Evolutionary conservation across 2,329 filamentous ascomycete species (phyloP).

Genomic region (Ophidiomyces ophidiicola): DNA sequence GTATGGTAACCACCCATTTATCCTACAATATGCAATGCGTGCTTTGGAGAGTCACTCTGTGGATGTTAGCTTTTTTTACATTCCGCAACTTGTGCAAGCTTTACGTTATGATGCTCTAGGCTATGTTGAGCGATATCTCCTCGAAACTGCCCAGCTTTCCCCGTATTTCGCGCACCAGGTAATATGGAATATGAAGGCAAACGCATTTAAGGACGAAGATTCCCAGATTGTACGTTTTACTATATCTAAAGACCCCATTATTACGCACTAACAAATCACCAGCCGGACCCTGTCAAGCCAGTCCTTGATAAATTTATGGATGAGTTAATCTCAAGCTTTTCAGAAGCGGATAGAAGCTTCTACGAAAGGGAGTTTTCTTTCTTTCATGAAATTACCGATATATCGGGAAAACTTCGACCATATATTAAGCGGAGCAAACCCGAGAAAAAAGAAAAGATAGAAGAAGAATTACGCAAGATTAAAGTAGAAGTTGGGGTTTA

Average conservation of each 20-base stretch:
- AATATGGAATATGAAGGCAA: slow-evolving; percentile 99
- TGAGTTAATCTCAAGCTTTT: slow-evolving; percentile 72
- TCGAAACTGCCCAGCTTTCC: slow-evolving; percentile 95
- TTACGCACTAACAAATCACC: slow-evolving; percentile 13
- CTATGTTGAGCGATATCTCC: slow-evolving; percentile 90
- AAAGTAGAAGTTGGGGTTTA: slow-evolving; percentile 96
- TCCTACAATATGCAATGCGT: slow-evolving; percentile 94
- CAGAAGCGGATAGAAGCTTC: slow-evolving; percentile 64
- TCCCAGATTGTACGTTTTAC: slow-evolving; percentile 55
- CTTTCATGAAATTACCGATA: slow-evolving; percentile 89
- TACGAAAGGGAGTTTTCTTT: slow-evolving; percentile 95
- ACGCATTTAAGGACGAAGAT: slow-evolving; percentile 94
- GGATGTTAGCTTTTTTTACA: slow-evolving; percentile 98
- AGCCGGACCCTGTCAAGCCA: slow-evolving; percentile 86
- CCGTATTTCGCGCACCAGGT: slow-evolving; percentile 98
- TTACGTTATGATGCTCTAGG: slow-evolving; percentile 85
- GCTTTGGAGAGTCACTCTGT: slow-evolving; percentile 86
- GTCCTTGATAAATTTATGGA: slow-evolving; percentile 82
- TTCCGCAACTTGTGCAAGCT: slow-evolving; percentile 93
- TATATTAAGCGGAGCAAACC: slow-evolving; percentile 84
- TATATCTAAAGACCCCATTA: not conserved
- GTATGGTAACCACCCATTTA: slow-evolving; percentile 80
- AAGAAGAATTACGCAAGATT: slow-evolving; percentile 94
- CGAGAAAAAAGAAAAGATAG: slow-evolving; percentile 98
- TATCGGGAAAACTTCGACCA: slow-evolving; percentile 91